Base-by-base conservation (phyloP, 2,329 filamentous ascomycete species). In the Penicillium sp. region DNA sequence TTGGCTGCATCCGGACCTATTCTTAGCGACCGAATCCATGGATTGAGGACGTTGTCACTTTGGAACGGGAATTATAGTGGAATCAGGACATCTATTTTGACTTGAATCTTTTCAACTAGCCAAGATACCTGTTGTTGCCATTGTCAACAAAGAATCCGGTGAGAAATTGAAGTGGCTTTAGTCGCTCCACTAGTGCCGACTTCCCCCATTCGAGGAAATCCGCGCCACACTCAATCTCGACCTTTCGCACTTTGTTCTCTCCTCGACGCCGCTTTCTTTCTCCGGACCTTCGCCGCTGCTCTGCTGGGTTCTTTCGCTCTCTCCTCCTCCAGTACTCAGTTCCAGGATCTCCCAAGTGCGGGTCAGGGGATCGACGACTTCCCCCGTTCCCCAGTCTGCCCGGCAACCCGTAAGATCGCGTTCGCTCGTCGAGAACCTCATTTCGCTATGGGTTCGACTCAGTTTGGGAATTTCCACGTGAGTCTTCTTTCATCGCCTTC, bases 391-490 rank as follows among this genome's bases (percentile, higher is more conserved):
- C 25, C 9, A 27, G 18, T 22, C 9, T 22, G 18, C 18, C 18
- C 18, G 18, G 18, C 18, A 22, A 9, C 18, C 18, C 18, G 18
- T 22, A 9, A 15, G 16, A 15, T 25, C 36, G 25, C 25, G 9
- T 27, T 11, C 6, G 22, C 11, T 22, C 25, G 25, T 27, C n/a
- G 25, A 27, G 9, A 27, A 13, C 6, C 6, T 13, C 25, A 27
- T 27, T 27, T 41, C 43, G 31, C 26, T 33, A 73, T 73, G 70
- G 69, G 69, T 41, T 70, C 67, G 40, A 73, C 72, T 42, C 71
- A 77, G 51, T 78, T 77, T 63, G 75, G 75, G 42, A 75, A 76
- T 48, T 78, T 78, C 56, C 61, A 74, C 59, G 75, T 78, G 64
- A 62, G 68, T 62, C 35, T 27, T 5, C 6, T 23, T 6, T 11